These are phyloP conservation scores for Scheffersomyces lignosus DNA, from an alignment of 805 yeast species.

Conservation along the genomic window DNA sequence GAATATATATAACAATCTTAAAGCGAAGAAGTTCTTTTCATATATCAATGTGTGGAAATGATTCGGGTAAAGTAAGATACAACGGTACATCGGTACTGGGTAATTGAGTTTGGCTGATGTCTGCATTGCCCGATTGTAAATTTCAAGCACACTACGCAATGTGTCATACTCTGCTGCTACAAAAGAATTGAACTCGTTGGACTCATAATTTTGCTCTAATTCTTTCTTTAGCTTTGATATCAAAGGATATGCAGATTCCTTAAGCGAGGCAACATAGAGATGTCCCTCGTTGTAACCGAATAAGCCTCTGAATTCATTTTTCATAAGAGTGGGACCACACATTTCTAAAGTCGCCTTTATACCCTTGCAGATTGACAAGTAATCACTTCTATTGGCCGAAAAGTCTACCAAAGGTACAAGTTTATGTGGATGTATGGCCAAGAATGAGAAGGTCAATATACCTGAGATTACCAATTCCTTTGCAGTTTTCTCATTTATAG, in stretches of 20 bases:
- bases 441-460: constrained; percentile 25
- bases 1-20: constrained; percentile 23
- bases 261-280: background rate
- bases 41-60: constrained; percentile 19
- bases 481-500: background rate
- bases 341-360: constrained; percentile 8
- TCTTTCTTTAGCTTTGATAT: constrained; percentile 4
- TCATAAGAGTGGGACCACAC: background rate
- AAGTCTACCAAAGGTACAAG: constrained; percentile 28
- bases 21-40: constrained; percentile 21
- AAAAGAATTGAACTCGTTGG: constrained; percentile 1
- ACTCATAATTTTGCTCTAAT: background rate
- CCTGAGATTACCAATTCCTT: constrained; percentile 20
- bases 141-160: constrained; percentile 6
- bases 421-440: constrained; percentile 32
- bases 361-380: constrained; percentile 20
- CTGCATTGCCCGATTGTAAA: constrained; percentile 13
- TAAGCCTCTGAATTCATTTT: constrained; percentile 3
- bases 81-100: constrained; percentile 34
- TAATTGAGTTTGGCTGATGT: constrained; percentile 15
- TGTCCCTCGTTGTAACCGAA: background rate
- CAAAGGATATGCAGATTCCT: constrained; percentile 5
- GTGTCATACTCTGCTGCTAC: background rate
- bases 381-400: constrained; percentile 18
- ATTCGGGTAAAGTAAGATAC: constrained; percentile 18